Conservation (phyloP, 2,329 filamentous ascomycete genomes). For the Fusarium sp. region DNA sequence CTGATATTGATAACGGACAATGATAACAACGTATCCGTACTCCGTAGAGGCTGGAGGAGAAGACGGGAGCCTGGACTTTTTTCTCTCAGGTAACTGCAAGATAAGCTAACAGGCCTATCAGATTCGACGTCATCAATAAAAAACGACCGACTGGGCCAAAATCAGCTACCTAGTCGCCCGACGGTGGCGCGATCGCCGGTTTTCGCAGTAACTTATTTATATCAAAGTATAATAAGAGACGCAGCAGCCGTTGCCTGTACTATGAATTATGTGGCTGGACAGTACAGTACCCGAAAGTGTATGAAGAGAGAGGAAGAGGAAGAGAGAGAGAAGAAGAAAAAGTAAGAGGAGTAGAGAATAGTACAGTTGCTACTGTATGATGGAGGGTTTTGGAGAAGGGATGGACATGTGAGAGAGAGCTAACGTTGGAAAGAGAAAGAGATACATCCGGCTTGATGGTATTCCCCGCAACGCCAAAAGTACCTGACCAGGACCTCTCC, state of each 20-base stretch:
- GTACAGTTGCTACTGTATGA: conserved; percentile 7
- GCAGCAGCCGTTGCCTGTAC: neutral
- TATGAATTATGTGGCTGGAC: conserved; percentile 9
- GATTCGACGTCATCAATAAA: conserved; percentile 59
- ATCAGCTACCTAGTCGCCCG: conserved; percentile 27
- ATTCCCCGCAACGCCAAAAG: conserved; percentile 34
- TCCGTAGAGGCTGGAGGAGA: conserved; percentile 1
- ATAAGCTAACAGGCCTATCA: conserved; percentile 66
- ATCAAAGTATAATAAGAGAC: conserved; percentile 6
- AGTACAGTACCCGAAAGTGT: neutral
- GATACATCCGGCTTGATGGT: conserved; percentile 32
- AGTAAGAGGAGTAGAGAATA: conserved; percentile 18
- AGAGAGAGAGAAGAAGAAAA: conserved; percentile 10
- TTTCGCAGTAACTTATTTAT: conserved; percentile 15
- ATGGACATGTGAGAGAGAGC: conserved; percentile 38
- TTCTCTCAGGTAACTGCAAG: conserved; percentile 63
- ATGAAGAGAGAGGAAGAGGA: conserved; percentile 11
- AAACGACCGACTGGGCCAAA: conserved; percentile 19
- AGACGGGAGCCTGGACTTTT: conserved; percentile 6
- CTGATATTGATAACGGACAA: neutral
- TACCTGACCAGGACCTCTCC: conserved; percentile 29
- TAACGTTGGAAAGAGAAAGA: neutral
- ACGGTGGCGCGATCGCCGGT: conserved; percentile 30
- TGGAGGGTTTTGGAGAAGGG: neutral
- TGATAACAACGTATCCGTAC: conserved; percentile 7